Evolutionary conservation across 2,329 filamentous ascomycete genomes (phyloP), one percentile per base, ranked within the genome.

Genomic region (Daldinia sp.): DNA sequence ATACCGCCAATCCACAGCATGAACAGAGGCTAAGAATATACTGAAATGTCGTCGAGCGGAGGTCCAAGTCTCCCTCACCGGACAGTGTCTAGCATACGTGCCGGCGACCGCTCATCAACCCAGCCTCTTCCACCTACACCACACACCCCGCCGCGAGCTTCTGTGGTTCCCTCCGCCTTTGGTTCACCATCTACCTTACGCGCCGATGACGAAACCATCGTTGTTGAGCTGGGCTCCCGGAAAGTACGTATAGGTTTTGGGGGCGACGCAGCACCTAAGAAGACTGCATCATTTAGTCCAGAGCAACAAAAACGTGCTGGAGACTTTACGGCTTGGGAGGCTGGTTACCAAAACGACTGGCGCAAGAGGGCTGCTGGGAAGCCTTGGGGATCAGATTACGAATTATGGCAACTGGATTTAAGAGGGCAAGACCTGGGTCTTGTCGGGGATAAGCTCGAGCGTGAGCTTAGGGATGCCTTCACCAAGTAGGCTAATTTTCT

Each of bases 361-460:
- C 79, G 79, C 68, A 81, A 77, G 48, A 77, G 80, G 45, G 75
- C 78, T 34, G 73, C 77, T n/a, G 80, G 78, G 0, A 78, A 81
- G 51, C 77, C 79, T 2, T 93, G 90, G 89, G 85, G 86, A 5
- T 77, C 81, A 23, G 85, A 88, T 8, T 80, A 87, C 68, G 88
- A 97, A 80, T 81, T 98, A 37, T 99, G 94, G 89, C 84, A 84
- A 58, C 84, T 87, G 70, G 92, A 98, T 74, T 71, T 96, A 62
- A 84, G 88, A 54, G 82, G 86, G 8, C 74, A 91, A 10, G 92
- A 98, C 72, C 74, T 97, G 61, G 92, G 89, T 0, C 79, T 98
- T 47, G 86, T 97, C 0, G 88, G 90, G 66, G 94, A 98, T 75
- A 94, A 91, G 77, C 83, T 99, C 54, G 95, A 97, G 76, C 85